Conservation (phyloP, 371 early-diverging fungal genomes). For the Polyrhizophydium stewartii region DNA sequence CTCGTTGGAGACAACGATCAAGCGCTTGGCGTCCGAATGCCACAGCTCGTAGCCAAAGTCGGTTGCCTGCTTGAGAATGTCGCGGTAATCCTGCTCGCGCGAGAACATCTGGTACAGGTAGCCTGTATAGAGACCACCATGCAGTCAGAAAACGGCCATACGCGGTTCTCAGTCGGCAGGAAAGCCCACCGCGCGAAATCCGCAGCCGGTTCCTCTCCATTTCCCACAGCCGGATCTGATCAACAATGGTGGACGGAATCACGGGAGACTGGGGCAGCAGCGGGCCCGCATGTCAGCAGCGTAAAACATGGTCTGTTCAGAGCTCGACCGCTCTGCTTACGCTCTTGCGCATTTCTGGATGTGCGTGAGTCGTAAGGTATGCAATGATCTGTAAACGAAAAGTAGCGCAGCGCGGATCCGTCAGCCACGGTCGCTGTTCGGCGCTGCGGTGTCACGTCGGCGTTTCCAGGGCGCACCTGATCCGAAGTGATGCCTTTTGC, state of each 20-base stretch:
- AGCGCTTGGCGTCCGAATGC: slow-evolving; percentile 31
- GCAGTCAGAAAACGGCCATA: background rate
- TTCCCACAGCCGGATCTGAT: slow-evolving; percentile 98
- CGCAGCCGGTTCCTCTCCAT: slow-evolving; percentile 86
- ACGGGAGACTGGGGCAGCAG: slow-evolving; percentile 52
- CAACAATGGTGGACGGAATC: slow-evolving; percentile 91
- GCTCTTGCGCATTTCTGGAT: slow-evolving; percentile 84
- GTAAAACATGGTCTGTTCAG: no score
- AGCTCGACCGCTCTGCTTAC: slow-evolving; percentile 30
- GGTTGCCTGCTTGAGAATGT: slow-evolving; percentile 67
- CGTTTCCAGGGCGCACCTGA: slow-evolving; percentile 62
- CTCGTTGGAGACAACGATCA: slow-evolving; percentile 28
- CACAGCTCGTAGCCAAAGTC: slow-evolving; percentile 77
- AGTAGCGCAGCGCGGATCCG: background rate
- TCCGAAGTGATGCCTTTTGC: slow-evolving; percentile 94
- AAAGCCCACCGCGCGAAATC: slow-evolving; percentile 9
- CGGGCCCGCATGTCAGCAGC: background rate
- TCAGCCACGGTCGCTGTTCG: no score
- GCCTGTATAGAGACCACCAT: slow-evolving; percentile 30
- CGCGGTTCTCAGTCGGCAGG: background rate
- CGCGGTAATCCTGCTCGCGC: slow-evolving; percentile 70
- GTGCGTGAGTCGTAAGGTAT: slow-evolving; percentile 85
- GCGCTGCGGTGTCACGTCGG: no score
- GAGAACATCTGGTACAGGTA: slow-evolving; percentile 82
- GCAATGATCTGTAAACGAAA: slow-evolving; percentile 63